Base-by-base conservation (phyloP, 225 moss, liverwort and hornwort genomes). In the Rhytidiadelphus loreus region DNA sequence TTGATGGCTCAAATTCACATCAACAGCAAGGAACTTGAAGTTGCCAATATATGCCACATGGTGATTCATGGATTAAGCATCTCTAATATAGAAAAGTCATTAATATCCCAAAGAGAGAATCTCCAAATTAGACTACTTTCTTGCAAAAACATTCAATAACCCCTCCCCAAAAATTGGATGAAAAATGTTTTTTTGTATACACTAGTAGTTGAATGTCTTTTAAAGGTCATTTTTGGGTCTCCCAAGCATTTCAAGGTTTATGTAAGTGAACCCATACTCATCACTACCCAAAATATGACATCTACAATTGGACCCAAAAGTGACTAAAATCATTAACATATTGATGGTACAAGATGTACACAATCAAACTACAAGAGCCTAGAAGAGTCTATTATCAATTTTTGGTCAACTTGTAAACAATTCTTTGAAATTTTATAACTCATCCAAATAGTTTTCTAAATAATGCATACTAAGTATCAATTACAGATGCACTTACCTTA, bases 311-410 rank as follows among this genome's bases (percentile, higher is more conserved):
- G 24, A 39, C 24, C 24, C 21, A 69, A 69, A 41, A 37, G 11
- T 69, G 39, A 69, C 7, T 69, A 39, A 39, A 39, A 39, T 41
- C 69, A 39, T 39, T 39, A 24, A 39, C 23, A 14, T 14, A 24
- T 7, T 39, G 23, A 68, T 13, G 22, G n/a, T n/a, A 68, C 1
- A 69, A 23, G 4, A 69, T 39, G 4, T 39, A 24, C 1, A 69
- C 24, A 22, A 13, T n/a, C 0, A 12, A 0, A 69, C 23, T 0
- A 39, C 2, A n/a, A 23, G 37, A 68, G 68, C 7, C 19, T 23
- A 23, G 1, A 2, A 66, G 13, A 24, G n/a, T 22, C 13, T 39
- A 24, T 0, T 23, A 12, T n/a, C 24, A 24, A 39, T 13, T 39
- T 69, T 69, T 69, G 7, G 39, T 41, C 13, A 23, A 69, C 22